Evolutionary conservation across 495 filamentous ascomycete species (phyloP), one percentile per base, ranked within the genome.

Genomic region (Lindgomyces ingoldianus): DNA sequence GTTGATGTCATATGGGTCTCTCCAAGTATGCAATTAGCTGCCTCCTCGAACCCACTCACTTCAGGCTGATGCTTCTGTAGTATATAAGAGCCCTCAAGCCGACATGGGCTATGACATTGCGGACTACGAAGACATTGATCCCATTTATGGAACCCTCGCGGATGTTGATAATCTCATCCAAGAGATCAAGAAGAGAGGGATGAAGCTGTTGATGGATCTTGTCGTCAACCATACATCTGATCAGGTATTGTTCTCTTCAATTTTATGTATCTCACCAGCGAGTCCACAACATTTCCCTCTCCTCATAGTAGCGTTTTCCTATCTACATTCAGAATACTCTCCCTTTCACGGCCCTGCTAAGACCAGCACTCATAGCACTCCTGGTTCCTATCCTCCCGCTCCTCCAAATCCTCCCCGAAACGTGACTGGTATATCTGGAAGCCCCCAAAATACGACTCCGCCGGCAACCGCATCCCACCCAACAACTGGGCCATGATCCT

Each of bases 341-440:
- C n/a, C n/a, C n/a, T n/a, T n/a, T n/a, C n/a, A n/a, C n/a, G n/a
- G n/a, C n/a, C n/a, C n/a, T n/a, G n/a, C n/a, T n/a, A n/a, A n/a
- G n/a, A n/a, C n/a, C n/a, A n/a, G n/a, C n/a, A n/a, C n/a, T 39
- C 62, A 6, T 6, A 84, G 70, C 84, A 86, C 64, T 71, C 71
- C 4, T 86, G 84, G 84, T 85, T 86, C 74, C 67, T 75, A 19
- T 78, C 83, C 29, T 84, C 81, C 0, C 75, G 79, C 3, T 74
- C 74, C 1, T 81, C 77, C 41, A 78, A 75, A 62, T 61, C 61
- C 22, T 77, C 71, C 52, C 67, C 82, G 9, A 85, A 86, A 49
- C 79, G 83, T 9, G 78, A 81, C 63, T 86, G 84, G 84, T 86
- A 86, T 53, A 82, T 85, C 68, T 86, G 84, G 84, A 77, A 78